phyloP scores from a whole-genome alignment of 2,329 filamentous ascomycete genomes.

The Fusarium protoensiforme region DNA sequence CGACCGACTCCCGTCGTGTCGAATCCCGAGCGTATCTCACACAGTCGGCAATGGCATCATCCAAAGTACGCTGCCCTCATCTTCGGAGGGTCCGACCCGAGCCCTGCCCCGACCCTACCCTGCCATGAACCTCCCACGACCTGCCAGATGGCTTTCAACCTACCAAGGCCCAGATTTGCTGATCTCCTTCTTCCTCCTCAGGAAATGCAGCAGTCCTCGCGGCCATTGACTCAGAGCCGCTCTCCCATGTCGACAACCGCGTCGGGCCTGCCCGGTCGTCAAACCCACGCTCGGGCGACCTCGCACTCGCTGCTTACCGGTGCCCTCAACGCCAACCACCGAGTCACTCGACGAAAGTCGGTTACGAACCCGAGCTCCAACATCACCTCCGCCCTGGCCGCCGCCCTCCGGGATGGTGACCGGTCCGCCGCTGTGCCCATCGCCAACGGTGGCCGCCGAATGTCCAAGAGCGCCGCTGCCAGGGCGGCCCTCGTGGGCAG shows the following conservation, averaged over 20 bases:
- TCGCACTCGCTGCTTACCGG: conserved; percentile 84
- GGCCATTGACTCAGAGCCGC: conserved; percentile 74
- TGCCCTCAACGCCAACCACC: conserved; percentile 82
- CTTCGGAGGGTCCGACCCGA: conserved; percentile 36
- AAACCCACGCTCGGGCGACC: conserved; percentile 78
- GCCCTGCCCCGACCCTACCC: conserved; percentile 32
- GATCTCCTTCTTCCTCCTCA: conserved; percentile 51
- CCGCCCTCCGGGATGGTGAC: conserved; percentile 76
- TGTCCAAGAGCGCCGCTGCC: conserved; percentile 71
- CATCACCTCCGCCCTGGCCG: conserved; percentile 79
- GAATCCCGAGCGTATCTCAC: conserved; percentile 48
- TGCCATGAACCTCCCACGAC: conserved; percentile 41
- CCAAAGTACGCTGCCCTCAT: conserved; percentile 62
- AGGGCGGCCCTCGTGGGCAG: conserved; percentile 65
- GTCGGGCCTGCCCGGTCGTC: conserved; percentile 69
- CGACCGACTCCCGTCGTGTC: conserved; percentile 48
- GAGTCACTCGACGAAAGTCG: conserved; percentile 93
- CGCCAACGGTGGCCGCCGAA: conserved; percentile 68
- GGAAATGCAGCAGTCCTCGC: conserved; percentile 74
- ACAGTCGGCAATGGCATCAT: conserved; percentile 68
- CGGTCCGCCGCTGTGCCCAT: conserved; percentile 67
- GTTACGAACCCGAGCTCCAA: conserved; percentile 81
- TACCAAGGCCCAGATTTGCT: conserved; percentile 49
- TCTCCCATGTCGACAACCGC: conserved; percentile 68
- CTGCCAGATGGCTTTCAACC: conserved; percentile 46